Base-by-base conservation (phyloP, 2,329 filamentous ascomycete genomes). In the Botrytis pseudocinerea region DNA sequence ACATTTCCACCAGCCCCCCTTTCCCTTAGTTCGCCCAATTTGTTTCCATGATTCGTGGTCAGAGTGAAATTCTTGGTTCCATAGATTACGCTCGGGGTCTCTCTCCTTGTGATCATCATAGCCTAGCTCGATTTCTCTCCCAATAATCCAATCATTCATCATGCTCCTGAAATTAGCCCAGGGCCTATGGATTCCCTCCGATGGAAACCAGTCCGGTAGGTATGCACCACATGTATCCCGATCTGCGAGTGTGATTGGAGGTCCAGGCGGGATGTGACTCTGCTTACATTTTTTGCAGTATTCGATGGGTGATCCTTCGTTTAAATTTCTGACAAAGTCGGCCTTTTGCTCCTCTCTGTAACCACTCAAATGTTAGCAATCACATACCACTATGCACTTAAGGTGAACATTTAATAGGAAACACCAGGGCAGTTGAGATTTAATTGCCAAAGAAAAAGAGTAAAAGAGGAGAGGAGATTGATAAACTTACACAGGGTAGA, bases 141-240 rank as follows among this genome's bases (percentile, higher is more conserved):
- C 46, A 20, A 40, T 35, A 16, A 77, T 64, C 25, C 75, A 70
- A 40, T 77, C 62, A 38, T 77, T 78, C 4, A 76, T 72, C 51
- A 79, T 48, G 2, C 61, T 59, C 3, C 20, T 69, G 64, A 75
- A 80, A 9, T 48, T 46, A 2, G 71, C 64, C 78, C 78, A 78
- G 22, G 79, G 77, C 14, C 75, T 65, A 14, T 73, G 32, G 18
- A 69, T 64, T 3, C 68, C 57, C 22, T 76, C 59, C 12, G 70
- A 73, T 7, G 79, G 79, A 42, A 79, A 79, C 79, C 79, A 80
- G 18, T 77, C 76, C 1, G 80, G 79, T 6, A 81, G 72, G 28
- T 73, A 74, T 28, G 76, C 64, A 10, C 75, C 76, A 54, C 78
- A 80, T 8, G 73, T 76, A 68, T 80, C 78, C 40, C 78, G 76